These are phyloP conservation scores for Kazachstania africana DNA, from an alignment of 805 yeast species.

Conservation along the genomic window DNA sequence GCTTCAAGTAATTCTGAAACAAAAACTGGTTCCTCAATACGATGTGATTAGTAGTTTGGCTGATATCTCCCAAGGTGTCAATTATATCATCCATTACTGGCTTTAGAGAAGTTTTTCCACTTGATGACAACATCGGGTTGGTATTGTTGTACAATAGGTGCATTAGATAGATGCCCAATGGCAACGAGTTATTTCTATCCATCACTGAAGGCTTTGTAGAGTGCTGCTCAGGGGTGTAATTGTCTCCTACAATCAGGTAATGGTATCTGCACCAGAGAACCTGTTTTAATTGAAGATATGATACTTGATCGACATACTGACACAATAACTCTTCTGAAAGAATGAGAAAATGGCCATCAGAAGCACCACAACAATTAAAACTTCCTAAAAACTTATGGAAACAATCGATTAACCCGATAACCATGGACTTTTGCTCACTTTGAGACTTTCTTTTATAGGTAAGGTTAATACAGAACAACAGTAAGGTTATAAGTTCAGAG, in stretches of 20 bases:
- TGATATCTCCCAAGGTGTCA: slow-evolving; percentile 62
- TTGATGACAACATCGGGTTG: slow-evolving; percentile 46
- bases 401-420: slow-evolving; percentile 33
- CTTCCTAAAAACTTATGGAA: slow-evolving; percentile 68
- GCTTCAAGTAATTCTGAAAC: slow-evolving; percentile 38
- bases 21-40: slow-evolving; percentile 36
- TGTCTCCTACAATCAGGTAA: slow-evolving; percentile 45
- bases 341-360: slow-evolving; percentile 49
- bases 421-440: slow-evolving; percentile 2
- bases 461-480: slow-evolving; percentile 7
- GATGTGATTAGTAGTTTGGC: slow-evolving; percentile 28
- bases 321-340: slow-evolving; percentile 46
- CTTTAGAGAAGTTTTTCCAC: slow-evolving; percentile 58
- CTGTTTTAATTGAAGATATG: slow-evolving; percentile 66
- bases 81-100: slow-evolving; percentile 57
- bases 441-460: slow-evolving; percentile 1
- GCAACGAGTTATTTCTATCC: slow-evolving; percentile 21
- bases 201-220: slow-evolving; percentile 33
- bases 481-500: slow-evolving; percentile 20
- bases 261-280: slow-evolving; percentile 71
- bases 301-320: slow-evolving; percentile 29
- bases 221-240: slow-evolving; percentile 59
- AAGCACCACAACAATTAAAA: slow-evolving; percentile 55
- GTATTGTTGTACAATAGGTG: slow-evolving; percentile 32
- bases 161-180: slow-evolving; percentile 25